Base-by-base conservation (phyloP, 345 rosid genomes). In the Hibiscus trionum region DNA sequence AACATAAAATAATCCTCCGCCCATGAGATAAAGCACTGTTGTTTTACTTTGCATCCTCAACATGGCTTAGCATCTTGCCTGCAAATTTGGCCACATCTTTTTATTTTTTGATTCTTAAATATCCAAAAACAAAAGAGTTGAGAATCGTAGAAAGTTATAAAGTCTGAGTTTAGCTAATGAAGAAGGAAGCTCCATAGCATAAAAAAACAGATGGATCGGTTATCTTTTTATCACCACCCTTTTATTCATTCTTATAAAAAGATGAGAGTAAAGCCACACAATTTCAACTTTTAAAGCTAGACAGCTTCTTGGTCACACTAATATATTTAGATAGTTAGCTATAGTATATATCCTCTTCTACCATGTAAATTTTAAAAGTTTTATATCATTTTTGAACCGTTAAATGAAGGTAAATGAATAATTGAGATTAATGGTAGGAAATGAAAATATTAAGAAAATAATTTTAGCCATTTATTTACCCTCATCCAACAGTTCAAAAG, bases 61-160 rank as follows among this genome's bases (percentile, higher is more conserved):
- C 61, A 19, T 50, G 55, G 75, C 72, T 72, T 65, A 11, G 17
- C 53, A 11, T 65, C 53, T 46, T 29, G 19, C 62, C 65, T 24
- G 29, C 57, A 61, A 60, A 62, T 7, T 27, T 63, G 73, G 61
- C 69, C 72, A 72, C 74, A 21, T 8, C 59, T 14, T 14, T 5
- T 49, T 21, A 0, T n/a, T n/a, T 7, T 52, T 50, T 50, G 29
- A 21, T 31, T 61, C 29, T n/a, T 8, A 3, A 10, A 11, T 4
- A 3, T 21, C 14, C 10, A 57, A 57, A 11, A 57, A 1, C 24
- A 21, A 19, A 47, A 47, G 52, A 47, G 15, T 57, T 9, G n/a
- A 72, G 75, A 72, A 72, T 72, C 68, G 33, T 7, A 72, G 31
- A 72, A 72, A 49, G 68, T 11, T 29, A n/a, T 63, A 35, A 56